Evolutionary conservation across 176 grass and related monocot species (phyloP).

Genomic region (Lolium rigidum): DNA sequence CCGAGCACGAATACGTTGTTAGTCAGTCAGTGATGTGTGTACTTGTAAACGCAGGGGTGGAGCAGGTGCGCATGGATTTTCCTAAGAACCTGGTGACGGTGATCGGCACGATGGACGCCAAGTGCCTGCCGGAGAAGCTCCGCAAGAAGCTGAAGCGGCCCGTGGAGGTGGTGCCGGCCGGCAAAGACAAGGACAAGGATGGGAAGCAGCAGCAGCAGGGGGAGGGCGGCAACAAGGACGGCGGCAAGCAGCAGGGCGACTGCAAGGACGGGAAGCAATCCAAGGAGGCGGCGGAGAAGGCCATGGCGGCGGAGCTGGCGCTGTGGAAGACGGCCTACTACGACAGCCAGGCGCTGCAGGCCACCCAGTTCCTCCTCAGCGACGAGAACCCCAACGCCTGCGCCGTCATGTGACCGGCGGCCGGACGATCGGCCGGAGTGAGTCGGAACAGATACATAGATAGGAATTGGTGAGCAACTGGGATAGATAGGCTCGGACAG

Average conservation of each 20-base stretch:
- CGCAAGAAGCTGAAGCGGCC: conserved; percentile 51
- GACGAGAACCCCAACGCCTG: conserved; percentile 94
- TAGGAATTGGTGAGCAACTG: background rate
- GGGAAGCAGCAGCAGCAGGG: conserved; percentile 18
- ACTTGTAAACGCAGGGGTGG: conserved; percentile 44
- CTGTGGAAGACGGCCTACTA: conserved; percentile 47
- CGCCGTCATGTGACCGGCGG: conserved; percentile 52
- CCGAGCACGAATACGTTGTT: background rate
- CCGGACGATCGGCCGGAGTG: no score
- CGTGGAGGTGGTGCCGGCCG: conserved; percentile 50
- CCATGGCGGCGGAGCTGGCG: conserved; percentile 37
- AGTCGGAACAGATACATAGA: background rate
- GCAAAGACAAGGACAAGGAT: conserved; percentile 24
- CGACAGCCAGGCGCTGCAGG: conserved; percentile 53
- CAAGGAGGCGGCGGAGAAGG: conserved; percentile 37
- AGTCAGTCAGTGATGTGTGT: no score
- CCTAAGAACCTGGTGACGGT: conserved; percentile 73
- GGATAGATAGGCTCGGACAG: no score
- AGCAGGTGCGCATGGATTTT: conserved; percentile 59
- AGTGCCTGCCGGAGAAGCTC: conserved; percentile 60
- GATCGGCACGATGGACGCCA: conserved; percentile 73
- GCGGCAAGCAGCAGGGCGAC: conserved; percentile 20
- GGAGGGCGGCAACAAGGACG: conserved; percentile 20
- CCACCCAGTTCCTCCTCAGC: conserved; percentile 68
- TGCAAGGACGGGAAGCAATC: background rate